Base-by-base conservation (phyloP, 495 filamentous ascomycete species). In the Tuber magnatum region DNA sequence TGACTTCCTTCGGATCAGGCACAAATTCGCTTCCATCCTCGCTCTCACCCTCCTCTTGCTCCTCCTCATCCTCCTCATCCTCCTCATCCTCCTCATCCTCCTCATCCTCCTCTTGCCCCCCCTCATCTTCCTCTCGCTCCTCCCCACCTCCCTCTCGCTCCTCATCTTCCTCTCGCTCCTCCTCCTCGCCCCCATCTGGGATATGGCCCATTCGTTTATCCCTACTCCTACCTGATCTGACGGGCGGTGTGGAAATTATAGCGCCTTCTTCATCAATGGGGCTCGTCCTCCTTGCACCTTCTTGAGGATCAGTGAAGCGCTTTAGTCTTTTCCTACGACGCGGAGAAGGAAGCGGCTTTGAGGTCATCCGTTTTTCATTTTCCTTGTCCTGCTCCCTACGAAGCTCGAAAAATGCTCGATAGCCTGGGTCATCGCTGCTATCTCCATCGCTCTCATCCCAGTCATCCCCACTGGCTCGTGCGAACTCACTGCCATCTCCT, bases 301-400 rank as follows among this genome's bases (percentile, higher is more conserved):
- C 70, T 28, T 79, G 77, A 22, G 68, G 77, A 35, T 79, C 77
- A 16, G 75, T 68, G 40, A 79, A 79, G 3, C 77, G 51, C 56
- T 79, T 79, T 22, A 71, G 65, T 35, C 75, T 79, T 32, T 38
- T 68, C 14, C 43, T 48, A 16, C 61, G 71, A 32, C 9, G 65
- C 20, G 69, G 77, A 9, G 77, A 75, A 39, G 44, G 77, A 41
- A 70, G 76, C 4, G 70, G 72, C 38, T 42, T 74, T 10, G 77
- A 14, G 0, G 77, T 77, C 3, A 75, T 28, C 3, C 72, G 68
- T 18, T 73, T 73, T 41, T 79, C 71, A 12, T 79, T 79, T 32
- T 79, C 77, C 32, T 79, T 79, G 32, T 79, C 75, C 35, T 79
- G 56, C 56, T 65, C 56, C 32, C 56, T 32, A 35, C 56, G 56